A percentile compares a stretch with the other conserved stretches of the same genome.
These are phyloP conservation scores for Pleurotus citrinopileatus DNA, from an alignment of 768 basidiomycete species.

Conservation along the genomic window DNA sequence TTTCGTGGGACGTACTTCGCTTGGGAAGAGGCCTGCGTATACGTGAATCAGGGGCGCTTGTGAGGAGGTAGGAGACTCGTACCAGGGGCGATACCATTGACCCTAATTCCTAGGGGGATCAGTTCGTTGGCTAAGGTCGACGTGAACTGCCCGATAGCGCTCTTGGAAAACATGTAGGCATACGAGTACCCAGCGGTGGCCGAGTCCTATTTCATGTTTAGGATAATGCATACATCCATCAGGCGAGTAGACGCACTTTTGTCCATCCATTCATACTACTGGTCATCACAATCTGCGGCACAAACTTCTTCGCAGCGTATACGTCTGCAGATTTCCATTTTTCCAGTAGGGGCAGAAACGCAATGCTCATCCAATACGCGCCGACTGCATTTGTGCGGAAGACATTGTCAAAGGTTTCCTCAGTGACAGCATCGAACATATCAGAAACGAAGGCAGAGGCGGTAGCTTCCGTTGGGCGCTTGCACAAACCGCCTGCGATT, in stretches of 20 bases:
- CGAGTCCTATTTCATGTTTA: conserved; percentile 28
- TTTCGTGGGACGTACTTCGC: conserved; percentile 16
- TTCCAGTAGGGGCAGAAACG: conserved; percentile 52
- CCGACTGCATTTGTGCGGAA: conserved; percentile 39
- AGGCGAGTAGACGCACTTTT: conserved; percentile 26
- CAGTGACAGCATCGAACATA: conserved; percentile 35
- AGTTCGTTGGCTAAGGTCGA: conserved; percentile 44
- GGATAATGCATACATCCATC: not conserved
- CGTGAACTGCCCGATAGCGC: conserved; percentile 45
- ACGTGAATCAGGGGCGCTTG: not conserved
- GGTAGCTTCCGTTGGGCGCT: conserved; percentile 23
- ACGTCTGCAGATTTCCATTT: conserved; percentile 35
- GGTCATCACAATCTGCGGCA: conserved; percentile 47
- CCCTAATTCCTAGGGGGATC: conserved; percentile 42
- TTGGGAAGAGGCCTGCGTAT: conserved; percentile 28
- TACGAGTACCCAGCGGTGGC: conserved; percentile 36
- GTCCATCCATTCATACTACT: conserved; percentile 54
- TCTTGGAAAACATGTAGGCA: conserved; percentile 48
- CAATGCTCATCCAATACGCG: conserved; percentile 54
- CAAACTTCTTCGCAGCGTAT: conserved; percentile 31
- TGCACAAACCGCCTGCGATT: conserved; percentile 25
- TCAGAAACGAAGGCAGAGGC: conserved; percentile 36
- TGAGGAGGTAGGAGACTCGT: conserved; percentile 4
- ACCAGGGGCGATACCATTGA: conserved; percentile 48
- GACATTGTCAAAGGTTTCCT: conserved; percentile 33